phyloP scores from a whole-genome alignment of 163 green algal species.

The Volvox carteri region DNA sequence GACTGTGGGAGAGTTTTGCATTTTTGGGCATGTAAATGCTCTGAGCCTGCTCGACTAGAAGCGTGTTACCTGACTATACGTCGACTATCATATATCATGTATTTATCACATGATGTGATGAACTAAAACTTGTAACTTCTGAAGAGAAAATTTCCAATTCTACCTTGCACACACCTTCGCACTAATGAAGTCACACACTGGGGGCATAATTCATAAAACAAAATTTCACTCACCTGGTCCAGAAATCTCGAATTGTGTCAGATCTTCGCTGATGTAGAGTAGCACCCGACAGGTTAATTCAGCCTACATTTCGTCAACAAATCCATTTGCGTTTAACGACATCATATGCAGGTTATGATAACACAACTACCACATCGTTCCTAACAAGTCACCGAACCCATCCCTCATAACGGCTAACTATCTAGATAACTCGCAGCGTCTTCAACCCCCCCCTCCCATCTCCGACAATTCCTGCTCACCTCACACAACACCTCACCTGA shows the following conservation, averaged over 20 bases:
- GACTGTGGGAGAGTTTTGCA: not conserved
- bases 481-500: constrained; percentile 56
- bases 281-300: constrained; percentile 83
- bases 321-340: no score
- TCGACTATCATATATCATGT: not conserved
- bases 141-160: no score
- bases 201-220: no score
- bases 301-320: constrained; percentile 56
- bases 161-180: no score
- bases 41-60: not conserved
- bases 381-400: no score
- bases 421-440: no score
- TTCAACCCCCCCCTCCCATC: not conserved
- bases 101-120: not conserved
- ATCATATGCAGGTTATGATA: no score
- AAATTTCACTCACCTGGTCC: constrained; percentile 49
- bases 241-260: constrained; percentile 78
- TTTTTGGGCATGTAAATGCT: constrained; percentile 29
- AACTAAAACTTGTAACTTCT: no score
- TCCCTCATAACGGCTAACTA: no score
- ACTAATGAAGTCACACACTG: no score
- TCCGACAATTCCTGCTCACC: not conserved
- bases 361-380: no score
- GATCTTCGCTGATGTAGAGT: constrained; percentile 85
- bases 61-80: not conserved